Conservation (phyloP, 2,329 filamentous ascomycete species). For the Colletotrichum cordylinicola region DNA sequence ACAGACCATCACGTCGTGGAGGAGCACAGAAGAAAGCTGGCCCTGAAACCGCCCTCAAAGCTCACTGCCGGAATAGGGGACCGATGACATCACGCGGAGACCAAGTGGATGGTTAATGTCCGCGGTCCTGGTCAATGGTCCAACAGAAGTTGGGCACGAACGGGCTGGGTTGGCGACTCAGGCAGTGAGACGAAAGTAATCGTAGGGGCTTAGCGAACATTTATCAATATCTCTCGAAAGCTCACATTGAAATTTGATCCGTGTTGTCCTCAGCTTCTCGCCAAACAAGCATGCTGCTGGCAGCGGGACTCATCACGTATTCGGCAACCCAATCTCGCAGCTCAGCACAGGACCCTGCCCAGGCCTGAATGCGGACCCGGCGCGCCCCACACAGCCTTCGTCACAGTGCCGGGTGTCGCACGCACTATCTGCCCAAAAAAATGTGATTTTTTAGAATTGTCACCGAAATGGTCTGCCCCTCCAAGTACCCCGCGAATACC, state of each 20-base stretch:
- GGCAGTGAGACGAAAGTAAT: background rate
- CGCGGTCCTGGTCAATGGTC: background rate
- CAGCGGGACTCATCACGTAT: background rate
- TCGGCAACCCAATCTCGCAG: slow-evolving; percentile 1
- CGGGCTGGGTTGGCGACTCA: background rate
- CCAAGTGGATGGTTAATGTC: slow-evolving; percentile 16
- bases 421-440: slow-evolving; percentile 12
- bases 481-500: slow-evolving; percentile 16
- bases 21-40: background rate
- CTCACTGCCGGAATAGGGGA: slow-evolving; percentile 18
- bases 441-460: slow-evolving; percentile 18
- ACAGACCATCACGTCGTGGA: slow-evolving; percentile 12
- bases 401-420: slow-evolving; percentile 5
- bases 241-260: background rate
- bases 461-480: slow-evolving; percentile 11
- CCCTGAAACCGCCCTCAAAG: slow-evolving; percentile 8
- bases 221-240: background rate
- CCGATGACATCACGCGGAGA: slow-evolving; percentile 18
- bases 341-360: slow-evolving; percentile 4
- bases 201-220: background rate
- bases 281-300: background rate
- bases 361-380: background rate
- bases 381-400: background rate
- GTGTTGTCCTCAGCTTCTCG: background rate
- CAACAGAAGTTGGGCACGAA: background rate